These are phyloP conservation scores for Xylaria sp. DNA, from an alignment of 2,329 filamentous ascomycete species.

Conservation along the genomic window DNA sequence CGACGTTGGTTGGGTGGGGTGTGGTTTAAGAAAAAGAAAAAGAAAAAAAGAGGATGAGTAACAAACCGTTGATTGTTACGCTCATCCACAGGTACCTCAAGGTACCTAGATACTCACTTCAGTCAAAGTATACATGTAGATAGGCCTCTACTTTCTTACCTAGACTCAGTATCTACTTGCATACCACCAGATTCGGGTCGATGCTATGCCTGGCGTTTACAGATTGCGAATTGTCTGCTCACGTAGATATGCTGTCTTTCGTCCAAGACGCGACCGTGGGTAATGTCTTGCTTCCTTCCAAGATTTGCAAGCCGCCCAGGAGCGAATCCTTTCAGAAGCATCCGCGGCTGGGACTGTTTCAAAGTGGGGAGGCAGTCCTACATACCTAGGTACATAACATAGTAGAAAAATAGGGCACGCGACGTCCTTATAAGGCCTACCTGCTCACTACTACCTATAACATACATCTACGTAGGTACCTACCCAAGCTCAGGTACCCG, in stretches of 20 bases:
- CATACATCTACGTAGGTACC: too few species aligned
- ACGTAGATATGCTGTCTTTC: not conserved
- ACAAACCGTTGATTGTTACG: not conserved
- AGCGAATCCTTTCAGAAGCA: not conserved
- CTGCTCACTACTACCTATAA: not conserved
- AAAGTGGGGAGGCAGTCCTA: slow-evolving; percentile 8
- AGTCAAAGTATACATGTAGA: not conserved
- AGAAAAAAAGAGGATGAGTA: not conserved
- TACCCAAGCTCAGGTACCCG: not conserved
- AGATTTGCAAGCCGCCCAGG: not conserved
- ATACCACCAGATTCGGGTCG: not conserved
- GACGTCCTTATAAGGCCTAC: not conserved
- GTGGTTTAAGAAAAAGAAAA: not conserved
- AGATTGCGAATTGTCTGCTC: not conserved
- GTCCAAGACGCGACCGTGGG: not conserved
- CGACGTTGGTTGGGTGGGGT: not conserved
- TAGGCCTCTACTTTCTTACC: not conserved
- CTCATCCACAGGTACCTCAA: not conserved
- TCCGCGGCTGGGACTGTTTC: not conserved
- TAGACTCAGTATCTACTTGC: not conserved
- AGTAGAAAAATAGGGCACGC: not conserved
- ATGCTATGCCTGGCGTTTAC: not conserved
- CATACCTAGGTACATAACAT: too few species aligned
- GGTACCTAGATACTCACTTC: not conserved
- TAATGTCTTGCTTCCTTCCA: not conserved